These are phyloP conservation scores for Collybiopsis luxurians DNA, from an alignment of 768 basidiomycete genomes.

Conservation along the genomic window DNA sequence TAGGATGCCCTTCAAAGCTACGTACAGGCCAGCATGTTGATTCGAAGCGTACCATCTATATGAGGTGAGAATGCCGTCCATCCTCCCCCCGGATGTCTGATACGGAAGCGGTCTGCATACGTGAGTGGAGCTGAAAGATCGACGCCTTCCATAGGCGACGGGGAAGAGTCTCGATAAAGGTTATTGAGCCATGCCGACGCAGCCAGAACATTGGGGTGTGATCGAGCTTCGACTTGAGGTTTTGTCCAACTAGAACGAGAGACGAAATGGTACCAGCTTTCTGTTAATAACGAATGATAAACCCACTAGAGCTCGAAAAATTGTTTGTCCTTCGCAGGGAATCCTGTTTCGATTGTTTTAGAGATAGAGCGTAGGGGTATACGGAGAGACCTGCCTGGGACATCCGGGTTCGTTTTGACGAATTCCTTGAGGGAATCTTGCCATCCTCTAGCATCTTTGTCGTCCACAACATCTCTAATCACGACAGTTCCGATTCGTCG, in stretches of 20 bases:
- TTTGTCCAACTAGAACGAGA: slow-evolving; percentile 12
- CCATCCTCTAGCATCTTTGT: slow-evolving; percentile 55
- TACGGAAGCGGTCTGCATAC: slow-evolving; percentile 75
- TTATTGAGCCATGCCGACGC: slow-evolving; percentile 60
- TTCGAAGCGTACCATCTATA: slow-evolving; percentile 35
- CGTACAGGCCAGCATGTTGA: neutral
- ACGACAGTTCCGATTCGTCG: slow-evolving; percentile 58
- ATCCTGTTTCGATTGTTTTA: neutral
- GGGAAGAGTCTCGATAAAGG: slow-evolving; percentile 49
- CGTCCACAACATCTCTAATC: slow-evolving; percentile 58
- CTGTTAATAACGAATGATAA: no score
- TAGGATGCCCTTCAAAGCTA: slow-evolving; percentile 16
- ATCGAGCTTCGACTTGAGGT: slow-evolving; percentile 64
- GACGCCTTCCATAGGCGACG: slow-evolving; percentile 44
- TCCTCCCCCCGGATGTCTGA: slow-evolving; percentile 59
- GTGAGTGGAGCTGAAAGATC: slow-evolving; percentile 60
- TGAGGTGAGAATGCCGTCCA: slow-evolving; percentile 51
- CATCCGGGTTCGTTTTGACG: slow-evolving; percentile 52
- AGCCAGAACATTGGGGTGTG: slow-evolving; percentile 63
- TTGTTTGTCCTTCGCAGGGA: slow-evolving; percentile 45
- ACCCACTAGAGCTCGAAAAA: slow-evolving; percentile 72
- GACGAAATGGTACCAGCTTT: no score
- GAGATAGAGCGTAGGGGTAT: neutral
- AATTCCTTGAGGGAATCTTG: slow-evolving; percentile 54
- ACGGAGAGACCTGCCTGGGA: slow-evolving; percentile 38